Base-by-base conservation (phyloP, 805 yeast species). In the Monosporozyma aerobia region DNA sequence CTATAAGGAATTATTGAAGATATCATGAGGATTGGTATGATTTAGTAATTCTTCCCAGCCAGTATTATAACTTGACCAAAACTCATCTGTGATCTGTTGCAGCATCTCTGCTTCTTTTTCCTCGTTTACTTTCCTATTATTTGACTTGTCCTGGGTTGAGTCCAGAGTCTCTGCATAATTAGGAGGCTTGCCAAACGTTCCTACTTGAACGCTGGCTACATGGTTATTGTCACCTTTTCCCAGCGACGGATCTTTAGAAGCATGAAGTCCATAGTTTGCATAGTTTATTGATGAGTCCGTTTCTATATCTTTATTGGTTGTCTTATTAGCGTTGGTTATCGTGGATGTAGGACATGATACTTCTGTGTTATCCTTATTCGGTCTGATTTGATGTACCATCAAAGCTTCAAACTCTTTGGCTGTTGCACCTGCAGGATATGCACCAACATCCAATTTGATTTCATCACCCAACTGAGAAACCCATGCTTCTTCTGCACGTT, bases 1-100 rank as follows among this genome's bases (percentile, higher is more conserved):
- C 16, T 14, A 43, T 30, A n/a, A 35, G 13, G 27, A 35, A 11
- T 27, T 40, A 16, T 49, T 39, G 10, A 49, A 49, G 29, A 49
- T 19, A 32, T 49, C 47, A 14, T 41, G 41, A 10, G 51, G 40
- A 33, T 49, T 37, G 3, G 51, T 49, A 19, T 49, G 51, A 32
- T 43, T 45, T 9, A 50, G 22, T 25, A 56, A 48, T 37, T 57
- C 58, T 22, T 58, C 58, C 59, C 60, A 56, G 1, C 55, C 57
- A 14, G 29, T 27, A 46, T 59, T 59, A 50, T 60, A 59, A 37
- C 48, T 56, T 43, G 54, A 39, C 63, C 63, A 60, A 37, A 60
- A 59, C 22, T 60, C 61, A 30, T 57, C 62, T 2, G 60, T 53
- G 32, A 60, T 53, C 35, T 53, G 37, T 41, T 48, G 55, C 2